Evolutionary conservation across 1,139 yeast species (phyloP), one percentile per base, ranked within the genome.

Genomic region (Geotrichum aggregatum): DNA sequence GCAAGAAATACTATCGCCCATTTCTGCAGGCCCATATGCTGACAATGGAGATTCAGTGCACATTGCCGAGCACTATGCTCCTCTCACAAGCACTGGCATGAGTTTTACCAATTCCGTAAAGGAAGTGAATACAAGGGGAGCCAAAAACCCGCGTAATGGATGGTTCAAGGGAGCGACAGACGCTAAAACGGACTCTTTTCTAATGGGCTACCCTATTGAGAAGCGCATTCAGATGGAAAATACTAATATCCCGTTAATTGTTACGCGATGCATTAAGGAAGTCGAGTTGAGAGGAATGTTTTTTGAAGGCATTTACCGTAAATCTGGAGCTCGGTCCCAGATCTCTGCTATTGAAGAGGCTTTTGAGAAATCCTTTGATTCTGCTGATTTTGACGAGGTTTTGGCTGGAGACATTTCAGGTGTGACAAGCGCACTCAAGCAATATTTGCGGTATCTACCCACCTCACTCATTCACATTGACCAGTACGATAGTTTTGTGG

Each of bases 271-370:
- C 69, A 70, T 89, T n/a, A 72, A 73, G 36, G 95, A 85, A 62
- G 88, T 92, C 48, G 96, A 91, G 69, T 65, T 67, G 42, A 73
- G 89, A 58, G 91, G 95, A 8, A 66, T 87, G 61, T 81, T 76
- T 47, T 72, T 76, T 41, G 98, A 91, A 68, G 98, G 98, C 4
- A 78, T 92, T 39, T 92, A 92, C 71, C 77, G 98, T 61, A 85
- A 91, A 59, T 85, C 95, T 21, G 98, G 98, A 2, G 89, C 92
- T 6, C 81, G 85, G 54, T 80, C 92, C 13, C 87, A 88, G 51
- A 80, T 87, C 59, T 83, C 78, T 53, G 61, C 76, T 63, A 65
- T 71, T 69, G 71, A 73, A 60, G 72, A 70, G 54, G 68, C 70
- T 53, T 77, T 77, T 62, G 75, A 67, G 49, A 59, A 62, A 38